Base-by-base conservation (phyloP, 495 filamentous ascomycete species). In the Penicillium verhagenii region DNA sequence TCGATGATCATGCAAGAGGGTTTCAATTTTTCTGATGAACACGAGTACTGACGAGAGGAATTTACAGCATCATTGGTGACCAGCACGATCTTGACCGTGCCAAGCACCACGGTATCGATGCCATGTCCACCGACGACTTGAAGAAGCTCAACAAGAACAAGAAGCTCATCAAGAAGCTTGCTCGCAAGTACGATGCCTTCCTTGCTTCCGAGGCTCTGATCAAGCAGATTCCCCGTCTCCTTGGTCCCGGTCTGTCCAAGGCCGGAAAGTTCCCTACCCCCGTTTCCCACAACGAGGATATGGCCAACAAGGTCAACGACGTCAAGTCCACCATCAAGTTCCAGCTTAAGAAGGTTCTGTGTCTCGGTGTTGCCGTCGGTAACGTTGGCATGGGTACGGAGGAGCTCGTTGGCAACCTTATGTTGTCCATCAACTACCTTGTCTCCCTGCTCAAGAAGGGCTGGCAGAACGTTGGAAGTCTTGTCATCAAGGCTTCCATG, bases 131-230 rank as follows among this genome's bases (percentile, higher is more conserved):
- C 58, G 94, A 98, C 67, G 94, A 98, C 77, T 79, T 98, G 76
- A 97, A 97, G 89, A 98, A 98, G 87, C 89, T 98, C 61, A 98
- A 98, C 86, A 98, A 97, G 89, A 98, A 98, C 89, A 98, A 98
- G 88, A 98, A 98, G 86, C 86, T 98, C 66, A 97, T 98, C 87
- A 98, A 98, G 89, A 98, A 97, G 86, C 90, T 98, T 57, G 95
- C 94, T 60, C 91, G 92, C 82, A 97, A 97, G 82, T 97, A 98
- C 86, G 95, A 98, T 80, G 93, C 92, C 62, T 98, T 98, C 81
- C 78, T 98, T 70, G 87, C 94, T 71, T 97, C 92, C 71, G 94
- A 98, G 68, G 77, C 86, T 70, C 79, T 98, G 63, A 96, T 98
- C 86, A 96, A 95, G 84, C 95, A 97, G 85, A 97, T 98, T 68